Percentiles rank a stretch among this genome's conserved stretches.
These are phyloP conservation scores for Melaleuca quinquenervia DNA, from an alignment of 345 rosid genomes.

Conservation along the genomic window DNA sequence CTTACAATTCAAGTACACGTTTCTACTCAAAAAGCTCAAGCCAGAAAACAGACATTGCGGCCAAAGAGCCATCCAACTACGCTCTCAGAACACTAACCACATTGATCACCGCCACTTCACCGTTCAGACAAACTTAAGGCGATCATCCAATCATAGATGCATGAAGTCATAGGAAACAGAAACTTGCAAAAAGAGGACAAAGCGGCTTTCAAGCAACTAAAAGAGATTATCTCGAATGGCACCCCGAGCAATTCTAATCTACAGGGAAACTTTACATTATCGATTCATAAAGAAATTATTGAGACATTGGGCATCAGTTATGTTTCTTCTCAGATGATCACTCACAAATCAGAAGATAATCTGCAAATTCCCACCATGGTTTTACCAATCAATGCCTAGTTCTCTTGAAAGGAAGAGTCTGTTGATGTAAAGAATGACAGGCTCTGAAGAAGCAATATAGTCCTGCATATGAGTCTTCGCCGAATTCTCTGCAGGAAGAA, in stretches of 20 bases:
- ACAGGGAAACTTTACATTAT: not conserved
- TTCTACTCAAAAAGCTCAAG: not conserved
- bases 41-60: not conserved
- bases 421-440: constrained; percentile 54
- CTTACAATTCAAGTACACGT: not conserved
- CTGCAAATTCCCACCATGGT: not conserved
- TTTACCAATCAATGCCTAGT: constrained; percentile 85
- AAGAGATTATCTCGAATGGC: not conserved
- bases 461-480: constrained; percentile 68
- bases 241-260: not conserved
- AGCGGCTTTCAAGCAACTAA: not conserved
- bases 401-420: constrained; percentile 55
- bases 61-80: not conserved
- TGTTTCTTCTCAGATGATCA: not conserved
- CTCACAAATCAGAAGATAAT: not conserved
- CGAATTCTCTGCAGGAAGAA: constrained; percentile 37
- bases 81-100: not conserved
- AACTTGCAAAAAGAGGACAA: not conserved
- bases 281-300: not conserved
- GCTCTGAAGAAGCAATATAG: constrained; percentile 44
- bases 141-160: not conserved
- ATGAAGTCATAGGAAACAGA: not conserved
- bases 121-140: not conserved
- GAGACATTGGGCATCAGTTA: not conserved
- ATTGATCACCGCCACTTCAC: not conserved